phyloP scores from a whole-genome alignment of 2,329 filamentous ascomycete genomes.

The Kalmusia sp. region DNA sequence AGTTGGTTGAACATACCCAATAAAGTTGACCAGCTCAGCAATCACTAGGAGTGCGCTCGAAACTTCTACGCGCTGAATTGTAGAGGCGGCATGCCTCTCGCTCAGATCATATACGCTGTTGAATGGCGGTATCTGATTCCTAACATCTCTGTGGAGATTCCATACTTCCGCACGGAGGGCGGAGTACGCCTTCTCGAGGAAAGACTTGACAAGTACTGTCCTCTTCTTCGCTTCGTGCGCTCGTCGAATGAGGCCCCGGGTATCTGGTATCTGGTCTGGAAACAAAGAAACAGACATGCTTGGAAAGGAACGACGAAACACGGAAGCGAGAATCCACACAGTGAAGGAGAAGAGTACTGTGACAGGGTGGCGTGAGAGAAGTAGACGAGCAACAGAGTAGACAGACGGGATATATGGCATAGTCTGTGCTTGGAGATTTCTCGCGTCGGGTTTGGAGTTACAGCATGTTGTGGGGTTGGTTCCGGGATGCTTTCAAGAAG shows the following conservation, averaged over 20 bases:
- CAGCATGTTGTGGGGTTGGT: constrained; percentile 4
- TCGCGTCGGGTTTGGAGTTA: constrained; percentile 8
- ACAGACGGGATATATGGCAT: constrained; percentile 2
- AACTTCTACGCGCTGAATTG: constrained; percentile 11
- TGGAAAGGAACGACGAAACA: constrained; percentile 2
- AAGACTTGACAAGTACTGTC: constrained; percentile 13
- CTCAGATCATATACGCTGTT: constrained; percentile 14
- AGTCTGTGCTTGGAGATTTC: not conserved
- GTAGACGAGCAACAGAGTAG: not conserved
- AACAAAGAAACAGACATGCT: constrained; percentile 14
- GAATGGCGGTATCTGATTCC: constrained; percentile 10
- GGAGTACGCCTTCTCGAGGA: constrained; percentile 11
- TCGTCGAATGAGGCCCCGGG: constrained; percentile 10
- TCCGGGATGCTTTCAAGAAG: constrained; percentile 1
- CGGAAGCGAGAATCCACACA: constrained; percentile 3
- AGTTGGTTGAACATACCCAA: constrained; percentile 3
- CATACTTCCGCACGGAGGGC: constrained; percentile 10
- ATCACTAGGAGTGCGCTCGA: constrained; percentile 11
- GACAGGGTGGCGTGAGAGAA: constrained; percentile 5
- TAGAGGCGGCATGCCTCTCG: constrained; percentile 9
- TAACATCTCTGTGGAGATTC: constrained; percentile 6
- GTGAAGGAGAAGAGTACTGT: not conserved
- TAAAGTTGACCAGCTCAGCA: constrained; percentile 7
- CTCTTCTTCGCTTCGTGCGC: constrained; percentile 9
- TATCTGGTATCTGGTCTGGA: constrained; percentile 11